A percentile compares a stretch with the other conserved stretches of the same genome.
These are phyloP conservation scores for Plasmopara halstedii DNA, from an alignment of 352 stramenopile species.

Conservation along the genomic window DNA sequence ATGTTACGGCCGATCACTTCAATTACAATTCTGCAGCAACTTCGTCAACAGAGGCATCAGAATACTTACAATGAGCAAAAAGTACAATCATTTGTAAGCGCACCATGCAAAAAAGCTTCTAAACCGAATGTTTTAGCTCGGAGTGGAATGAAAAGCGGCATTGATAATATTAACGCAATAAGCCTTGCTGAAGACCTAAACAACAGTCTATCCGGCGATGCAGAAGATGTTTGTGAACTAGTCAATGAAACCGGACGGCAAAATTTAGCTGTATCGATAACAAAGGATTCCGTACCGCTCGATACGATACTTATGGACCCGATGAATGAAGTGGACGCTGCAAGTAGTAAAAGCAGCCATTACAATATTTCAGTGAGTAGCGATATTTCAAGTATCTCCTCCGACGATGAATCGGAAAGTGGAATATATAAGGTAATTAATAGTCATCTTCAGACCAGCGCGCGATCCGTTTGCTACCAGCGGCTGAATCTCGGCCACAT, in stretches of 20 bases:
- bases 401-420: neutral
- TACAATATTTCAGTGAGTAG: conserved; percentile 12
- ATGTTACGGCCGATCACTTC: conserved; percentile 5
- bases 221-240: neutral
- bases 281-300: conserved; percentile 1
- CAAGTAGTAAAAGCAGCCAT: conserved; percentile 5
- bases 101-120: neutral
- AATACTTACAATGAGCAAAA: neutral
- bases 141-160: neutral
- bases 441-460: conserved; percentile 4
- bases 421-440: conserved; percentile 11
- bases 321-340: neutral
- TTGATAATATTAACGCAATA: neutral
- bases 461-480: neutral
- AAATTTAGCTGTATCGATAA: neutral
- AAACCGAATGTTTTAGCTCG: neutral
- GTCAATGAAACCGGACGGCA: neutral
- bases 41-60: conserved; percentile 19
- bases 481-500: too few relatives aligned
- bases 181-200: conserved; percentile 6
- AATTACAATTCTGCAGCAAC: conserved; percentile 17
- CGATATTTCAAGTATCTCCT: conserved; percentile 7
- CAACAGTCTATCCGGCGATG: conserved; percentile 1
- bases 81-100: too few relatives aligned
- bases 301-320: conserved; percentile 4